Evolutionary conservation across 2,329 filamentous ascomycete species (phyloP).

Genomic region (Chaetomiaceae sp.): DNA sequence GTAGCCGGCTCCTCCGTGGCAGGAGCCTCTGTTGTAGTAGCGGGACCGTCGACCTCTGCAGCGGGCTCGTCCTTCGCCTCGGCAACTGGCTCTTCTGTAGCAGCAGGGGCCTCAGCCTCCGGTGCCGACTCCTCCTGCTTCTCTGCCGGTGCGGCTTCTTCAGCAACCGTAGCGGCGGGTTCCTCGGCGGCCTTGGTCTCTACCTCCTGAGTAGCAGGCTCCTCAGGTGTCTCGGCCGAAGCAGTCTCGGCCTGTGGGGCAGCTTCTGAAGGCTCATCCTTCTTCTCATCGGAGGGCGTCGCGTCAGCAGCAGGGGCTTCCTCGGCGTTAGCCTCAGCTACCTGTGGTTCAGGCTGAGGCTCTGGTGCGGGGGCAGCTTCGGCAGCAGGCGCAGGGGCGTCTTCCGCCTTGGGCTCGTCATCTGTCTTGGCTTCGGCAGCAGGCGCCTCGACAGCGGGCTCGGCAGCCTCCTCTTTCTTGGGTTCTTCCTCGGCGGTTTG

Average conservation of each 20-base stretch:
- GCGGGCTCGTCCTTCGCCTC: background rate
- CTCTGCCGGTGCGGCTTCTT: constrained; percentile 5
- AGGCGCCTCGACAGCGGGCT: constrained; percentile 6
- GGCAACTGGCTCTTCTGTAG: background rate
- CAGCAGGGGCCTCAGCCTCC: background rate
- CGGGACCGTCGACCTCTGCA: background rate
- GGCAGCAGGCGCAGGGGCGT: constrained; percentile 1
- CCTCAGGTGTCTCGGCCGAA: background rate
- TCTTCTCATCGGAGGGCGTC: background rate
- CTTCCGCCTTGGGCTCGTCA: constrained; percentile 8
- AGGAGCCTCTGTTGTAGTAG: too few species aligned
- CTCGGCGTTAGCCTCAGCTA: background rate
- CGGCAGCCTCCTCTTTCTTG: constrained; percentile 3
- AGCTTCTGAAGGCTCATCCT: background rate
- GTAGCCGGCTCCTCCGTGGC: background rate
- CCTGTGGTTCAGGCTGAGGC: constrained; percentile 5
- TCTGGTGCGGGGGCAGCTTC: constrained; percentile 4
- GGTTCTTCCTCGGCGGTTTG: background rate
- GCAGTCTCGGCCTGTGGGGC: background rate
- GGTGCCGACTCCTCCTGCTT: constrained; percentile 1
- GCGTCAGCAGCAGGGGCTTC: background rate
- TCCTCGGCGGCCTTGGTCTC: background rate
- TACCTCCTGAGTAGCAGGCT: background rate
- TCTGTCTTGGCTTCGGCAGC: background rate
- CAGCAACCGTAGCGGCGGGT: background rate